Percentiles rank a stretch among this genome's conserved stretches.
phyloP scores from a whole-genome alignment of 495 filamentous ascomycete genomes.

The Tuber brumale region DNA sequence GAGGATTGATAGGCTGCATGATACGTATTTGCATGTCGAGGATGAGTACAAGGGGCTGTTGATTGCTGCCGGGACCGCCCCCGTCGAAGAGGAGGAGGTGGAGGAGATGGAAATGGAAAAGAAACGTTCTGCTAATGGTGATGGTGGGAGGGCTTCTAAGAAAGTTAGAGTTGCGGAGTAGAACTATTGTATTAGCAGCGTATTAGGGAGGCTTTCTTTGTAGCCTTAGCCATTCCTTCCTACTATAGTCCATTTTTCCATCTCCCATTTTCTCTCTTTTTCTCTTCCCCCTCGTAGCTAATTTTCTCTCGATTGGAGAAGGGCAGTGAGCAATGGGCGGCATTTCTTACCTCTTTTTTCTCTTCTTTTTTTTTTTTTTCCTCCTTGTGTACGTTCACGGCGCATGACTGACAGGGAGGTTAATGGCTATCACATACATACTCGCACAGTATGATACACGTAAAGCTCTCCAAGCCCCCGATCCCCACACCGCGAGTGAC shows the following conservation, averaged over 20 bases:
- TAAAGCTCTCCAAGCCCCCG: neutral
- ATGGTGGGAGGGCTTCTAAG: constrained; percentile 61
- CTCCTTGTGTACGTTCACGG: neutral
- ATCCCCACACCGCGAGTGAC: neutral
- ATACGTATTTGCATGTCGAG: constrained; percentile 67
- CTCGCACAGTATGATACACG: too few relatives aligned
- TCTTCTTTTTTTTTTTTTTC: neutral
- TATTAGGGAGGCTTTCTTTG: neutral
- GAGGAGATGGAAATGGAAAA: constrained; percentile 55
- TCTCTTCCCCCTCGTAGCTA: neutral
- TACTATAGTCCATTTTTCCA: neutral
- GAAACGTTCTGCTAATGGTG: constrained; percentile 19
- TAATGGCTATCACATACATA: neutral
- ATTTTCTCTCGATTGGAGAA: neutral
- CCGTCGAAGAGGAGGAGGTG: constrained; percentile 81
- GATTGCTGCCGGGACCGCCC: constrained; percentile 52
- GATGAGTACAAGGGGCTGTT: constrained; percentile 73
- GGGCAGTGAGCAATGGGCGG: neutral
- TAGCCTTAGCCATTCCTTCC: neutral
- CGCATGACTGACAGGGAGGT: neutral
- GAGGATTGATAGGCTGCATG: constrained; percentile 72
- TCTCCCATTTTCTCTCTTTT: neutral
- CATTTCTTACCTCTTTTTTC: neutral
- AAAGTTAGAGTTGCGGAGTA: constrained; percentile 67
- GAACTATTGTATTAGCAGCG: neutral